Evolutionary conservation across 805 yeast genomes (phyloP), one percentile per base, ranked within the genome.

Genomic region (Candida oleophila): DNA sequence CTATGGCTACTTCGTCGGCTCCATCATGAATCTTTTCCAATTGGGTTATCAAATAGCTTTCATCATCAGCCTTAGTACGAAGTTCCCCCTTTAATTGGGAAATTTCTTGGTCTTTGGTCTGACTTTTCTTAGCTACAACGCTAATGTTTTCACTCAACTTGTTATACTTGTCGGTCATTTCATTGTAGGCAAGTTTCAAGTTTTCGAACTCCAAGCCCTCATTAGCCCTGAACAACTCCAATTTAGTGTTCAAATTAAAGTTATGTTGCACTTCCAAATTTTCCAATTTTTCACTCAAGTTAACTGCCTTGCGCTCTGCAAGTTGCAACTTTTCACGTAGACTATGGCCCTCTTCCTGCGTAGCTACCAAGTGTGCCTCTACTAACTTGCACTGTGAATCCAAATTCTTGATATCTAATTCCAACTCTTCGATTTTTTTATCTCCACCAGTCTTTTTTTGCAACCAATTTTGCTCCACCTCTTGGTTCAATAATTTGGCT

Each of bases 161-260:
- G 22, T 22, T 36, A 3, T 25, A 11, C n/a, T 37, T 37, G n/a
- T 37, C 25, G 14, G 21, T 22, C 11, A 40, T 11, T 11, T 40
- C 30, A 12, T 40, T 15, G 19, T 18, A 20, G 9, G 8, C 12
- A 11, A 38, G n/a, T 22, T 45, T 48, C 32, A 54, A 42, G 21
- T 33, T 30, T 22, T 52, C 44, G 34, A 61, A 52, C 41, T 53
- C 55, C 20, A 45, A 47, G 48, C 64, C 68, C 44, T 59, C 60
- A 18, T 50, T 54, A 7, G 57, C 59, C 4, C 55, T 49, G 35
- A 57, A 38, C 25, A 45, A 49, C 35, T 65, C 66, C 40, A 64
- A 47, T 35, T 60, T 59, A 30, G 48, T 34, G 45, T 60, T 63
- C 48, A 64, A 54, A 41, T 61, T 59, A 52, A 55, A 57, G 16